These are phyloP conservation scores for Syzygium oleosum DNA, from an alignment of 345 rosid species.

Conservation along the genomic window DNA sequence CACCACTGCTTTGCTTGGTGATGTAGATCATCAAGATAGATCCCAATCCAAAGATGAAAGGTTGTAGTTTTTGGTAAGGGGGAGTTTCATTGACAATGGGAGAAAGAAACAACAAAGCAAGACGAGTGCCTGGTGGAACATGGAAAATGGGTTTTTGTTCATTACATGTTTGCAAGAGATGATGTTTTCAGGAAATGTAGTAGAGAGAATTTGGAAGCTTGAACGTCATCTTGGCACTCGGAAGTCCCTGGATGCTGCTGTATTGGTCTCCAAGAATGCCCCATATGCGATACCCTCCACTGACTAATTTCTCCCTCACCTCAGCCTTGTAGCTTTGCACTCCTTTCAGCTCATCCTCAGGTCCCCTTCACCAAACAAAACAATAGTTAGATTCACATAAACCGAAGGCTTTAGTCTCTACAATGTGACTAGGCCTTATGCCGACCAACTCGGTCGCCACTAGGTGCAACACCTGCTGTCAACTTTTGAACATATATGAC, in stretches of 20 bases:
- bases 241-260: slow-evolving; percentile 70
- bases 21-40: background rate
- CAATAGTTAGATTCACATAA: background rate
- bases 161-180: background rate
- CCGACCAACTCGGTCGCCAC: no score
- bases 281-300: slow-evolving; percentile 71
- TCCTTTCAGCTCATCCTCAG: slow-evolving; percentile 46
- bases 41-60: background rate
- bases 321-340: slow-evolving; percentile 57
- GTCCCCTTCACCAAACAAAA: slow-evolving; percentile 28
- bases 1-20: background rate
- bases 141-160: background rate
- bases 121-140: background rate
- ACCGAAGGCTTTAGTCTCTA: background rate
- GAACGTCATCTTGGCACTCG: slow-evolving; percentile 61
- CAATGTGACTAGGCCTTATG: background rate
- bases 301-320: slow-evolving; percentile 37
- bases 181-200: slow-evolving; percentile 24
- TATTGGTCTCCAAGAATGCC: slow-evolving; percentile 76
- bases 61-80: background rate
- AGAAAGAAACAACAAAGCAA: background rate
- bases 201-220: slow-evolving; percentile 86
- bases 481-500: background rate
- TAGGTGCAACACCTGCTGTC: background rate
- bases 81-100: background rate